Evolutionary conservation across 805 yeast genomes (phyloP).

Genomic region (Saitoella complicata): DNA sequence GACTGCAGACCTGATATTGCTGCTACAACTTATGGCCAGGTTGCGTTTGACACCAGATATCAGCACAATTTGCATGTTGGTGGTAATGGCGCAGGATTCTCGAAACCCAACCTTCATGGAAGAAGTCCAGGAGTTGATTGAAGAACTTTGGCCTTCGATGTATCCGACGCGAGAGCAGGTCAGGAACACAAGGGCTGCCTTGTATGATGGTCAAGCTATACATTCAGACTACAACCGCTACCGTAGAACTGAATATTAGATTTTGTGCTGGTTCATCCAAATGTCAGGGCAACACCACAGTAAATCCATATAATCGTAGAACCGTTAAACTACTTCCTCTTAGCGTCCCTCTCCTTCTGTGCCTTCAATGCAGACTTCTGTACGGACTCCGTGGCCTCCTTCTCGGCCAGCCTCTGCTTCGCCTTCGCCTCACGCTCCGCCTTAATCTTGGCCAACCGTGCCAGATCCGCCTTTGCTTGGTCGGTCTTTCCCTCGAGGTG

Average conservation of each 20-base stretch:
- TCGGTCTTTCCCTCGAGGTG: constrained; percentile 28
- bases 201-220: not conserved
- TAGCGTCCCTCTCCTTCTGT: constrained; percentile 1
- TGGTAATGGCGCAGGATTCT: too few species aligned
- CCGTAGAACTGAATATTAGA: not conserved
- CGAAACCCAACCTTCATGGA: too few species aligned
- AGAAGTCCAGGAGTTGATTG: too few species aligned
- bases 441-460: constrained; percentile 32
- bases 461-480: constrained; percentile 39
- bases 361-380: constrained; percentile 5
- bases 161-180: too few species aligned
- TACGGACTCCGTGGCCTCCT: constrained; percentile 8
- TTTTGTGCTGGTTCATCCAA: not conserved
- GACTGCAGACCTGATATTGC: too few species aligned
- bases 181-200: too few species aligned
- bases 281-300: too few species aligned
- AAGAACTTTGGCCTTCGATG: too few species aligned
- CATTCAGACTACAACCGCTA: not conserved
- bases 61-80: too few species aligned
- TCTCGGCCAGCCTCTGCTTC: constrained; percentile 9
- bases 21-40: too few species aligned
- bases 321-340: not conserved
- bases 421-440: constrained; percentile 12
- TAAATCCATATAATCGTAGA: too few species aligned
- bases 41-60: too few species aligned